Conservation (phyloP, 2,329 filamentous ascomycete species). For the Colletotrichum sp. region DNA sequence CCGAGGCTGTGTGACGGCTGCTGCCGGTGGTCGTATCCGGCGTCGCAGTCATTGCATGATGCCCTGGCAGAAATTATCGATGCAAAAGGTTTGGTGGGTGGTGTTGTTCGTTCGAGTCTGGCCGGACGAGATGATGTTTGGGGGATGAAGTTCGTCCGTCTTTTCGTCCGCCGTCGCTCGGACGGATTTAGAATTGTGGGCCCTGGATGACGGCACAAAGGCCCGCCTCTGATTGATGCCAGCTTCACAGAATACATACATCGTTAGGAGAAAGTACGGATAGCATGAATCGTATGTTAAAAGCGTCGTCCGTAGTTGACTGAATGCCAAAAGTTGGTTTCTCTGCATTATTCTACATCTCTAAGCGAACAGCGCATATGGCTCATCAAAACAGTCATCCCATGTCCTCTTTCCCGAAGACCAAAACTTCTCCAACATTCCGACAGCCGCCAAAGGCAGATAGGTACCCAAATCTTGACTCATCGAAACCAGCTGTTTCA, state of each 20-base stretch:
- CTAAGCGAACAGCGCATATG: not conserved
- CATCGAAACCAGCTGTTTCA: not conserved
- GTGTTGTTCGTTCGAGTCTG: not conserved
- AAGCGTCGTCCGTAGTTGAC: too few relatives aligned
- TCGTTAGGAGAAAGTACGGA: too few relatives aligned
- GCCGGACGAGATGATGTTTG: not conserved
- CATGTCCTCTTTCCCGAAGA: not conserved
- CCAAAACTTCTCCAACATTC: slow-evolving; percentile 1
- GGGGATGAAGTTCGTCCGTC: not conserved
- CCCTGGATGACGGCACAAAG: too few relatives aligned
- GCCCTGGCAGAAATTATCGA: not conserved
- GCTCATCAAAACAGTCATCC: slow-evolving; percentile 11
- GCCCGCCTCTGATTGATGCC: too few relatives aligned
- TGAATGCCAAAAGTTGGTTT: too few relatives aligned
- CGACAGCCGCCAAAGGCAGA: not conserved
- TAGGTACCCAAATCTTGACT: not conserved
- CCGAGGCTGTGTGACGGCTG: not conserved
- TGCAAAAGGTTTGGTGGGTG: not conserved
- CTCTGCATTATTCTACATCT: not conserved
- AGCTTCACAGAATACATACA: too few relatives aligned
- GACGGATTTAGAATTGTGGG: not conserved
- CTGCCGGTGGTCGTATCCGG: not conserved
- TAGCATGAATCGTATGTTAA: too few relatives aligned
- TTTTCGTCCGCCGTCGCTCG: not conserved
- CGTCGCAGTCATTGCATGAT: not conserved